Base-by-base conservation (phyloP, 306 rosid genomes). In the Acacia crassicarpa region DNA sequence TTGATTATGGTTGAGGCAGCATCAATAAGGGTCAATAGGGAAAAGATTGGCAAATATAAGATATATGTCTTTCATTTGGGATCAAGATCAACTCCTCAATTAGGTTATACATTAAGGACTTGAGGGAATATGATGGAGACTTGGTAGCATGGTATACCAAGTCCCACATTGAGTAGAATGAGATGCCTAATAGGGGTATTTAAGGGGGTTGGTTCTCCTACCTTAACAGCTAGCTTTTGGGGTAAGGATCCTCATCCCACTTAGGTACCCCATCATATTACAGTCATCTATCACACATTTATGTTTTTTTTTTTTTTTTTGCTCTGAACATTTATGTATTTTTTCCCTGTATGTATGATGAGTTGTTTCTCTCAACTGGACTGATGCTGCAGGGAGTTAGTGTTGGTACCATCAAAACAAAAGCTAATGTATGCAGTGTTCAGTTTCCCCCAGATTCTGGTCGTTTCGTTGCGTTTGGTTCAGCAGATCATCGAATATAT, bases 381-480 rank as follows among this genome's bases (percentile, higher is more conserved):
- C 77, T 92, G 88, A 81, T 87, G 89, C 81, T 92, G 94, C 98
- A 95, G 99, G 97, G 97, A 76, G 85, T 43, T 76, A 95, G 98
- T 84, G 80, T 92, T 40, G 97, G 97, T 63, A 85, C 99, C 77
- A 95, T 95, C 88, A 93, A 91, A 84, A 89, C 98, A 62, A 89
- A 93, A 89, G 99, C 99, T 49, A 93, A 95, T 68, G 94, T 93
- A 53, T 95, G 99, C 91, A 92, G 96, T 44, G 98, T 95, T 74
- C 97, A 93, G 87, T 95, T 93, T 77, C 92, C 97, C 19, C 45
- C 70, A 65, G 97, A 93, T 82, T 91, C 94, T n/a, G 86, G 93
- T 77, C 96, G 92, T 63, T 91, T 81, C 86, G 91, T 95, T 76
- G 98, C 97, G 11, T 95, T 93, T 73, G 99, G 99, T 80, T 95